Base-by-base conservation (phyloP, 305 asterid genomes). In the Galium porrigens region DNA sequence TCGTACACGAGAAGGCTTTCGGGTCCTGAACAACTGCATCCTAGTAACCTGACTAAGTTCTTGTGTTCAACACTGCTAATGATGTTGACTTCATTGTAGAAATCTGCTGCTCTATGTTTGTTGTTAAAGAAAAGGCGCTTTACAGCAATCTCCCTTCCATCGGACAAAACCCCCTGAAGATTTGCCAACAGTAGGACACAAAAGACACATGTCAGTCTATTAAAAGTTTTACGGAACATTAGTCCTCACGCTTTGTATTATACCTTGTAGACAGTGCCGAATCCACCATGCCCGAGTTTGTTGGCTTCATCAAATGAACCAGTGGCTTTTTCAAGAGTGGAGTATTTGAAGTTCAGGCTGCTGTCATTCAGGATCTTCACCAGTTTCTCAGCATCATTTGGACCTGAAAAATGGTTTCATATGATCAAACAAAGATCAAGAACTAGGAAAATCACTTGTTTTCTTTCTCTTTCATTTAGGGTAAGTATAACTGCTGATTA, bases 1-100 rank as follows among this genome's bases (percentile, higher is more conserved):
- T 91, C 95, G 29, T 86, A 91, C 10, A 91, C 95, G 48, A 89
- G 95, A 75, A 91, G 87, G 63, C 94, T 91, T 68, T 88, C 95
- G 0, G 95, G 88, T 63, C 96, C 96, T 5, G 80, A 77, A 75
- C 92, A 85, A 59, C 94, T 81, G 85, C 96, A 91, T 20, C 98
- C 98, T 68, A 88, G 61, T 61, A 91, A 68, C 33, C 88, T 74
- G 60, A 80, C 92, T 29, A 91, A 78, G 46, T 91, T 88, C 66
- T 83, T 86, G 77, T 91, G 96, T 70, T 85, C 84, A 0, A 89
- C 75, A 3, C 90, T 79, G 54, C 92, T 88, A 66, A 91, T 84
- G 39, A 91, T 85, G 84, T 88, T 89, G 6, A 91, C 87, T 81
- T 91, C 95, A 36, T 86, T 86, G 78, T 81, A 86, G 85, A 91